Conservation (phyloP, 768 basidiomycete genomes). For the Rhodocollybia butyracea region DNA sequence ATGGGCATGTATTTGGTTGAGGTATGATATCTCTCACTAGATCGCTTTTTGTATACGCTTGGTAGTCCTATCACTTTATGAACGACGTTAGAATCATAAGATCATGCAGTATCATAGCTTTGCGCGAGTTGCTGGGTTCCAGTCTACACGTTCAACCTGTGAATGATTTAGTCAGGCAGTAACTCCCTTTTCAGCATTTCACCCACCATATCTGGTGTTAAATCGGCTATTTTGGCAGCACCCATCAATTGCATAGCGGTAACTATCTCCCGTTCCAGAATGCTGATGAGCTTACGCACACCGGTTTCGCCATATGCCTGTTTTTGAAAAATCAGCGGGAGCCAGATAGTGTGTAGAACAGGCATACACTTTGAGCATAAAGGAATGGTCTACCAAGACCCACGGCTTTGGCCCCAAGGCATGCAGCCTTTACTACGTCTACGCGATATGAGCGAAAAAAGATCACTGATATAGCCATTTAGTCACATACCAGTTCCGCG, state of each 20-base stretch:
- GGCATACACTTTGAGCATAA: slow-evolving; percentile 75
- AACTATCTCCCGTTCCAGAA: slow-evolving; percentile 75
- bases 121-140: slow-evolving; percentile 43
- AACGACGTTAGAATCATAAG: no score
- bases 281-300: slow-evolving; percentile 59
- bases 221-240: slow-evolving; percentile 55
- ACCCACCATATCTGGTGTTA: slow-evolving; percentile 71
- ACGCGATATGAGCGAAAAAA: neutral
- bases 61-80: no score
- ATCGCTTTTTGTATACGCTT: no score
- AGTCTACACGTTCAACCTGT: slow-evolving; percentile 65
- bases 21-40: no score
- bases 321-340: neutral
- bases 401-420: slow-evolving; percentile 83
- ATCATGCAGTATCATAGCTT: slow-evolving; percentile 1
- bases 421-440: slow-evolving; percentile 89
- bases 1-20: no score
- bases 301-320: slow-evolving; percentile 77
- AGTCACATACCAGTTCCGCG: slow-evolving; percentile 66
- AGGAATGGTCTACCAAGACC: slow-evolving; percentile 86
- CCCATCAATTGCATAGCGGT: slow-evolving; percentile 79
- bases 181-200: neutral
- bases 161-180: neutral
- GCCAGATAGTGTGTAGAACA: neutral
- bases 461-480: neutral